Base-by-base conservation (phyloP, 345 rosid species). In the Punica granatum region DNA sequence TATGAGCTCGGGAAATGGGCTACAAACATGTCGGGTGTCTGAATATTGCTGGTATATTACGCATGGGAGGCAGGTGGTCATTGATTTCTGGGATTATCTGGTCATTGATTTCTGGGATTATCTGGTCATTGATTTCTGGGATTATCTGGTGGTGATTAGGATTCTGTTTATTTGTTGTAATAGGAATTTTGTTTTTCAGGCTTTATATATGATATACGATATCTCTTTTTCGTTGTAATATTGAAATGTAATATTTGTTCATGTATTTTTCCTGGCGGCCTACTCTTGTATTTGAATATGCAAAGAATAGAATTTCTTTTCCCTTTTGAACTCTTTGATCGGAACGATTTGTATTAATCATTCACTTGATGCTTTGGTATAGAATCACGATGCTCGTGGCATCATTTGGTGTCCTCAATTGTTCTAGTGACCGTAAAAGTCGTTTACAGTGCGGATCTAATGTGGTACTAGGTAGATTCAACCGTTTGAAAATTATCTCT, bases 1-100 rank as follows among this genome's bases (percentile, higher is more conserved):
- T 23, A 63, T 12, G 66, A 63, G 66, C 43, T 63, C 10, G 66
- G 66, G 30, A 63, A 63, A 25, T 63, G 66, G 66, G 66, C 66
- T 63, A 42, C 48, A 14, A 63, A 16, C 48, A 26, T 63, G 43
- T 63, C 66, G 0, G 66, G 32, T 36, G 32, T 63, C 49, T 63
- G 49, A 63, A 11, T 53, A 53, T n/a, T n/a, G n/a, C n/a, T 19
- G 23, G 53, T 15, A 1, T 43, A 1, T n/a, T 51, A 11, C 28
- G 0, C n/a, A 51, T n/a, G 58, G 23, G 30, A 46, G 6, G 28
- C 3, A 23, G 58, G 28, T n/a, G 28, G 8, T 51, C 9, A 51
- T 51, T 51, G n/a, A n/a, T n/a, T n/a, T n/a, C n/a, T n/a, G n/a
- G n/a, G 41, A 4, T 37, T 37, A 4, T 11, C 11, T n/a, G 28